Evolutionary conservation across 1,284 basidiomycete species (phyloP), one percentile per base, ranked within the genome.

Genomic region (Coniophora puteana): DNA sequence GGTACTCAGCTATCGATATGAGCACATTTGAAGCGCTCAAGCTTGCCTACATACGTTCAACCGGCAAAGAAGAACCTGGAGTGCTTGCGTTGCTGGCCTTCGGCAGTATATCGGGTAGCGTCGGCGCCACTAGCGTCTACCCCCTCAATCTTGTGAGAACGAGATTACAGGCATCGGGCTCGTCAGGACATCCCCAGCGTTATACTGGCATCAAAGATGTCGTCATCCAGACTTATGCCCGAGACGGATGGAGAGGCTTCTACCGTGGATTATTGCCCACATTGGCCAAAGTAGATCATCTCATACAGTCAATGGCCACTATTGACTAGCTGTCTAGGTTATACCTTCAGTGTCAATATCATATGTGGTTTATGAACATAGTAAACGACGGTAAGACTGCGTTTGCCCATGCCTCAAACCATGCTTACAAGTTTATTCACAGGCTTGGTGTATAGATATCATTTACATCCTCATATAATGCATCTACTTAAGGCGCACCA

Each of bases 91-190:
- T 92, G 18, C 76, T 95, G 7, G 81, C 87, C 4, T 95, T 93
- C 53, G 92, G 92, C 30, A 92, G 89, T 53, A 66, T 93, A 49
- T 93, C 90, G 8, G 92, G 92, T 24, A 89, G 86, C 43, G 87
- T 94, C 32, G 92, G 92, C n/a, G 91, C 92, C 6, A 89, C 89
- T 32, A 89, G 80, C 48, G 93, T 95, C 26, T 96, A 94, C 62
- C 93, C 89, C 5, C 71, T 95, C 50, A 98, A 96, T 65, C 76
- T 99, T 27, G 85, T 99, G 16, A 80, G 95, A 21, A 99, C 96
- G 8, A 81, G 95, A 36, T 62, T 99, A 44, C 96, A 99, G 66
- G 96, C 96, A 2, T 93, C 93, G 1, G 96, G 96, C 1, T 94
- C 91, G 1, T 80, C 88, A 0, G 91, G 93, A 1, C 93, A 97